These are phyloP conservation scores for Cladophialophora yegresii DNA, from an alignment of 2,329 filamentous ascomycete species.

Conservation along the genomic window DNA sequence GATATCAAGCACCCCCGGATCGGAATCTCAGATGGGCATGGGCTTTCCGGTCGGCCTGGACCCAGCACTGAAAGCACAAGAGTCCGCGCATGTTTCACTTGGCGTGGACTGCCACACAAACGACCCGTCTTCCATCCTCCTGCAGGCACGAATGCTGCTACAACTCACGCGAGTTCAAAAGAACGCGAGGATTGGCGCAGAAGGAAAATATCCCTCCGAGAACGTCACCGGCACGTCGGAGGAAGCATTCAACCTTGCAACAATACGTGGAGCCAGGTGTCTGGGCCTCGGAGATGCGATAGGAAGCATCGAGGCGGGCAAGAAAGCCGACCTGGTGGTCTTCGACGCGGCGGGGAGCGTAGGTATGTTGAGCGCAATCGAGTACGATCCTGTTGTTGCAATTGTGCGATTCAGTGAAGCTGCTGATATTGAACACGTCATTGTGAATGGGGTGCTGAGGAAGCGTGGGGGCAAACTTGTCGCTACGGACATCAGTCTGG, in stretches of 20 bases:
- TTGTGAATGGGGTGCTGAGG: constrained; percentile 48
- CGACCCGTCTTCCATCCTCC: constrained; percentile 38
- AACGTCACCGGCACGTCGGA: constrained; percentile 42
- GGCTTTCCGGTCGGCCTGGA: constrained; percentile 43
- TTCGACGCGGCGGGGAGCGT: constrained; percentile 47
- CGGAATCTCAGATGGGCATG: constrained; percentile 54
- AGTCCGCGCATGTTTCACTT: constrained; percentile 32
- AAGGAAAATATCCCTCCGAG: constrained; percentile 35
- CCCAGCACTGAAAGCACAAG: constrained; percentile 21
- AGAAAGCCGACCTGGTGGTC: constrained; percentile 53
- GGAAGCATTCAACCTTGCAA: constrained; percentile 54
- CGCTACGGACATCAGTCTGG: constrained; percentile 1
- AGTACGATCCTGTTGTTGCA: constrained; percentile 48
- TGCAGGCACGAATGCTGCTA: constrained; percentile 38
- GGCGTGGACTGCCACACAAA: constrained; percentile 42
- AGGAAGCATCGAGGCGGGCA: constrained; percentile 51
- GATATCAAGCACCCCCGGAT: constrained; percentile 53
- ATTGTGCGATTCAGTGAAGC: constrained; percentile 48
- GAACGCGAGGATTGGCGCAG: constrained; percentile 39
- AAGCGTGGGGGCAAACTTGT: constrained; percentile 40
- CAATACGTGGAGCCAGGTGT: constrained; percentile 51
- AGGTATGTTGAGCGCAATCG: constrained; percentile 46
- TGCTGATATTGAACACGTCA: constrained; percentile 48
- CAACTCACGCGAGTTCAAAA: constrained; percentile 39
- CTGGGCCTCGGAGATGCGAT: constrained; percentile 47